phyloP scores from a whole-genome alignment of 768 basidiomycete genomes.

The Tricholoma furcatifolium region DNA sequence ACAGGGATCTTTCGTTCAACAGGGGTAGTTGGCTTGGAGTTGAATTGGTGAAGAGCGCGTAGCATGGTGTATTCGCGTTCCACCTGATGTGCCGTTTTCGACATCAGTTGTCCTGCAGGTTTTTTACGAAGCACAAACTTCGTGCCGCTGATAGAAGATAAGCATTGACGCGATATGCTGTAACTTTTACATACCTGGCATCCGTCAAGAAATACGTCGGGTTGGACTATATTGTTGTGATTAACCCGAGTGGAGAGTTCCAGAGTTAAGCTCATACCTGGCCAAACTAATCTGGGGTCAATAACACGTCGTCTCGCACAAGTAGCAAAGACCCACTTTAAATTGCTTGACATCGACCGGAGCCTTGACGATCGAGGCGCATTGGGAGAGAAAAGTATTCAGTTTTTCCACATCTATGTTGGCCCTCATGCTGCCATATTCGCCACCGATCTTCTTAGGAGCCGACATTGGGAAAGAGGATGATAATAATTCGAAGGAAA shows the following conservation, averaged over 20 bases:
- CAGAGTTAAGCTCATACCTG: conserved; percentile 53
- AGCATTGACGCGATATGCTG: neutral
- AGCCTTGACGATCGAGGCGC: conserved; percentile 52
- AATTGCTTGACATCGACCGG: conserved; percentile 90
- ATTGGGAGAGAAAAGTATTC: conserved; percentile 59
- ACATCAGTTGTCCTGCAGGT: conserved; percentile 83
- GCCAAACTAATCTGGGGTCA: conserved; percentile 58
- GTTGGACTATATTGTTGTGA: conserved; percentile 62
- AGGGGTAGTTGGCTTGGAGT: conserved; percentile 51
- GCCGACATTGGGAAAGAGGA: conserved; percentile 22
- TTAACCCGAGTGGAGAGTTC: neutral
- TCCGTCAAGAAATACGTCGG: conserved; percentile 94
- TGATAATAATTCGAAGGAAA: neutral
- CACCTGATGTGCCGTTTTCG: conserved; percentile 90
- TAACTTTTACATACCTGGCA: conserved; percentile 46
- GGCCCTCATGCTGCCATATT: conserved; percentile 73
- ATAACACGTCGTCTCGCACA: neutral
- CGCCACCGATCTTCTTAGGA: conserved; percentile 62
- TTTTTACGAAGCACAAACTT: conserved; percentile 91
- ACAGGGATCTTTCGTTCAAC: conserved; percentile 68
- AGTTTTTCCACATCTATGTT: conserved; percentile 63
- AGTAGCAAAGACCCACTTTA: conserved; percentile 53
- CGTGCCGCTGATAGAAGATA: conserved; percentile 35
- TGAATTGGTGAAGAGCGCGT: conserved; percentile 72
- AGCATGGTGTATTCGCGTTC: conserved; percentile 91